Percentiles rank a stretch among this genome's conserved stretches.
phyloP scores from a whole-genome alignment of 768 basidiomycete species.

The Mycena amicta region DNA sequence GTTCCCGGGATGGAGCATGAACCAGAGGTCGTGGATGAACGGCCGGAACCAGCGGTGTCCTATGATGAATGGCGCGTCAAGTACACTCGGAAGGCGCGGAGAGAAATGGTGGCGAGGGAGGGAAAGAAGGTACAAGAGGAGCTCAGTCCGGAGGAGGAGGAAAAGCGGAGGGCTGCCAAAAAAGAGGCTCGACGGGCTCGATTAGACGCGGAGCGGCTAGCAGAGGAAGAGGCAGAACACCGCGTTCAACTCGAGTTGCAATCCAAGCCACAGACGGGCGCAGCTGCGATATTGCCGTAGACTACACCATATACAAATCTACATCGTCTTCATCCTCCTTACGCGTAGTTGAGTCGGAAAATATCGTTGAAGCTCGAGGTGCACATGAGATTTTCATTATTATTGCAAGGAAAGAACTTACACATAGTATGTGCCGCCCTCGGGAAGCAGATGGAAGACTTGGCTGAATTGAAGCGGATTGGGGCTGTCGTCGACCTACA shows the following conservation, averaged over 20 bases:
- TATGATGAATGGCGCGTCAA: constrained; percentile 13
- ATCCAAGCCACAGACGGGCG: constrained; percentile 17
- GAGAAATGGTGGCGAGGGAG: constrained; percentile 2
- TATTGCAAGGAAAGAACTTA: constrained; percentile 41
- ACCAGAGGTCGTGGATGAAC: neutral
- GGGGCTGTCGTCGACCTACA: constrained; percentile 75
- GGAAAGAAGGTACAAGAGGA: neutral
- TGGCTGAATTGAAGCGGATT: constrained; percentile 92
- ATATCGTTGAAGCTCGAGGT: constrained; percentile 75
- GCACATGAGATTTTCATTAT: constrained; percentile 12
- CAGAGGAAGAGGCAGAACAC: constrained; percentile 19
- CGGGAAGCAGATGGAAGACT: constrained; percentile 87
- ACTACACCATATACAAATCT: neutral
- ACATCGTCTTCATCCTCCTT: constrained; percentile 9
- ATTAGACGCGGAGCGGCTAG: constrained; percentile 17
- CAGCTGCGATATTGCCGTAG: constrained; percentile 19
- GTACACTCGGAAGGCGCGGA: constrained; percentile 4
- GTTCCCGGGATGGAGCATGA: constrained; percentile 15
- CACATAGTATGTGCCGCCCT: constrained; percentile 81
- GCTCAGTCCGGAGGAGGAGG: constrained; percentile 5
- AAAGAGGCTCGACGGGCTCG: constrained; percentile 16
- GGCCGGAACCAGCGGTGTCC: constrained; percentile 11
- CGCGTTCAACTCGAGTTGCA: constrained; percentile 15
- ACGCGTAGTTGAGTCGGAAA: constrained; percentile 86
- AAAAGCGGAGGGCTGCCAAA: constrained; percentile 8